Evolutionary conservation across 345 rosid genomes (phyloP).

Genomic region (Acer saccharum): DNA sequence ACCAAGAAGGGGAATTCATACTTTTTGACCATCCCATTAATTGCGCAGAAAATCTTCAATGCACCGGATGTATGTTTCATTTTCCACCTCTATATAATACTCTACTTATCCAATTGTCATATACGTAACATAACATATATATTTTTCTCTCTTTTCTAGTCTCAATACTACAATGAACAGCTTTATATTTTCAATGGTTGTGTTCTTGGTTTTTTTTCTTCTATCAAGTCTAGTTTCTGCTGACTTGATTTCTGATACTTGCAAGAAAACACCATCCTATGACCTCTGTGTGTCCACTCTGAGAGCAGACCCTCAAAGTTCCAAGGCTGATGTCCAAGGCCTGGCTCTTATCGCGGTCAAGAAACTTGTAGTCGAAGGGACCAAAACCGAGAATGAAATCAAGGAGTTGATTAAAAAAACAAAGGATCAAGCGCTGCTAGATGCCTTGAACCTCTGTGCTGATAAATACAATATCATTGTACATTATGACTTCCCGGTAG

Average conservation of each 20-base stretch:
- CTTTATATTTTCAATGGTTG: too few species aligned
- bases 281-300: constrained; percentile 24
- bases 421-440: neutral
- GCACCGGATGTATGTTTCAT: neutral
- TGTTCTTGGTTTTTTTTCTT: too few species aligned
- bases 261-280: constrained; percentile 21
- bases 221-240: neutral
- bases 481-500: neutral
- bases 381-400: neutral
- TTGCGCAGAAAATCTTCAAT: neutral
- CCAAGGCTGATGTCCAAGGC: constrained; percentile 10
- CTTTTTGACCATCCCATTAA: neutral
- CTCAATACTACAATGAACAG: neutral
- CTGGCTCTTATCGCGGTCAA: constrained; percentile 12
- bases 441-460: neutral
- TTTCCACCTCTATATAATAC: neutral
- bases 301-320: constrained; percentile 21
- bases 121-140: too few species aligned
- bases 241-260: constrained; percentile 9
- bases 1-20: neutral
- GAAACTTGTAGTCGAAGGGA: neutral
- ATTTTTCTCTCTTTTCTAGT: too few species aligned
- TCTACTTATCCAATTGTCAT: too few species aligned
- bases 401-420: neutral
- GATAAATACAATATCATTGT: neutral